Base-by-base conservation (phyloP, 2,329 filamentous ascomycete genomes). In the Clarireedia sp. region DNA sequence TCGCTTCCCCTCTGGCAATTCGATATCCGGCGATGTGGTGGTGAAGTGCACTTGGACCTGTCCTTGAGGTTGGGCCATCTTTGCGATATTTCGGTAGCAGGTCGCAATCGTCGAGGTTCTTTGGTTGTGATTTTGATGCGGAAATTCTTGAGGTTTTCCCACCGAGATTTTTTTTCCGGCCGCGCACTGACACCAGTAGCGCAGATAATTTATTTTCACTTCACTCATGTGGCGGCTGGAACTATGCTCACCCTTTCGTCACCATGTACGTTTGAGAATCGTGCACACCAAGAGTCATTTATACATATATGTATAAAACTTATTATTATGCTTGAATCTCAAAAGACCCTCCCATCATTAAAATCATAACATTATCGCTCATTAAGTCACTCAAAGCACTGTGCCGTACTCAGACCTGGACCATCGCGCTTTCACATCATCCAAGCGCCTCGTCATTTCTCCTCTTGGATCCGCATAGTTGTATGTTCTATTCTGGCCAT, bases 1-100 rank as follows among this genome's bases (percentile, higher is more conserved):
- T 55, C 75, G 74, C 69, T 80, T 84, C 62, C 74, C 75, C 63
- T 86, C 82, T 54, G 81, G 80, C 46, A 87, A 74, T 66, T 84
- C 76, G 53, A 87, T 73, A 60, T 84, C 81, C 54, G 76, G 70
- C 59, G 83, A 79, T 55, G 76, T 78, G 46, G 83, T 87, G 57
- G 79, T 83, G 72, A 87, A 86, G 70, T 83, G 75, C 59, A 87
- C 82, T 71, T 83, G 83, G 59, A 87, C 77, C 70, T 85, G 83
- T 51, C 75, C 57, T 63, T n/a, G 57, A 56, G 19, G 16, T 64
- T n/a, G 45, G n/a, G 37, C 45, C 52, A 54, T 54, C 9, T 50
- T 54, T 50, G 45, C 14, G 19, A 24, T 17, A 44, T 29, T 26
- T 23, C 16, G 12, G 49, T 36, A 19, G 19, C 8, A 48, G 10